Percentiles rank a stretch among this genome's conserved stretches.
Evolutionary conservation across 78 protist genomes (phyloP).

Genomic region (Protostelium mycophagum): DNA sequence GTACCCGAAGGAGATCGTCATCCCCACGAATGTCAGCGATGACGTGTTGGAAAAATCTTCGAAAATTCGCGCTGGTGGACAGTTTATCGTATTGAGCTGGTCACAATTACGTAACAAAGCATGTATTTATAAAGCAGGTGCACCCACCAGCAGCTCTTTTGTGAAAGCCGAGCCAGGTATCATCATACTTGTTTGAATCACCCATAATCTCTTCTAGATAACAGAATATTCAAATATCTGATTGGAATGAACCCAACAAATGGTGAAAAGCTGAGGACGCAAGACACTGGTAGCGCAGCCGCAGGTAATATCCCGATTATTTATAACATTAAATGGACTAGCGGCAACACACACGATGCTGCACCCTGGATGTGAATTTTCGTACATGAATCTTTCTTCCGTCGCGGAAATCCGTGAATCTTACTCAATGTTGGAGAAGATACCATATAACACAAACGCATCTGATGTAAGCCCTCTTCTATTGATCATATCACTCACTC

Average conservation of each 20-base stretch:
- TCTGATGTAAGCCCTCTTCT: too few relatives aligned
- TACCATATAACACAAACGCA: too few relatives aligned
- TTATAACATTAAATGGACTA: neutral
- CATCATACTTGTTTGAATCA: too few relatives aligned
- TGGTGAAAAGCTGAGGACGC: neutral
- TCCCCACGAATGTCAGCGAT: neutral
- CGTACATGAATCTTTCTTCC: neutral
- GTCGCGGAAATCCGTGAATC: neutral
- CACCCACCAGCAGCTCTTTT: neutral
- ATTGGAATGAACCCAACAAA: neutral
- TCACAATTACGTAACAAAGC: neutral
- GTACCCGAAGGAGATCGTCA: neutral
- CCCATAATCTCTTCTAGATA: too few relatives aligned
- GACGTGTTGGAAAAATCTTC: neutral
- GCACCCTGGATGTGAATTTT: neutral
- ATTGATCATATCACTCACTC: too few relatives aligned
- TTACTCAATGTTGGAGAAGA: neutral
- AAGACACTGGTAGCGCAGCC: neutral
- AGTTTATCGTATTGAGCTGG: neutral
- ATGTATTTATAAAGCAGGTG: neutral
- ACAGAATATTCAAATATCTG: neutral
- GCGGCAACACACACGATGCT: neutral
- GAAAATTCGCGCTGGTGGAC: neutral
- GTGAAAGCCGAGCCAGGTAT: neutral
- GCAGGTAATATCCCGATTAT: neutral